Percentiles rank a stretch among this genome's conserved stretches.
Conservation (phyloP, 2,329 filamentous ascomycete species). For the Periconia sp. region DNA sequence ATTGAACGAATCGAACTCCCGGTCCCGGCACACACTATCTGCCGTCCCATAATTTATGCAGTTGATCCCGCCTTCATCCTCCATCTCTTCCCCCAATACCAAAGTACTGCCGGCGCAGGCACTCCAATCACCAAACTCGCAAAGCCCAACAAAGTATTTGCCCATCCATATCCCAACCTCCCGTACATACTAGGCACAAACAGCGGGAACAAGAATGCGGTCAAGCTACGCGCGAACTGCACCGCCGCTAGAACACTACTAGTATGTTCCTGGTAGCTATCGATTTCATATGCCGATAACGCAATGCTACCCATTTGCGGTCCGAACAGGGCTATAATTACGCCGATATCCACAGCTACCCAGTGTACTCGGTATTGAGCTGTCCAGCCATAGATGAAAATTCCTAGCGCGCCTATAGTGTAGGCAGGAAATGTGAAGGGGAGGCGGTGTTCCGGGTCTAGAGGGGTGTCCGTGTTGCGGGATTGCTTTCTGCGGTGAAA, state of each 20-base stretch:
- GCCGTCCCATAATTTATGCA: too few relatives aligned
- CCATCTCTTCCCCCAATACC: conserved; percentile 50
- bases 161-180: conserved; percentile 46
- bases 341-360: conserved; percentile 56
- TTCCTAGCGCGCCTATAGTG: conserved; percentile 24
- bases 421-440: conserved; percentile 26
- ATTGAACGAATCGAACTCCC: too few relatives aligned
- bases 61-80: conserved; percentile 14
- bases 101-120: conserved; percentile 52
- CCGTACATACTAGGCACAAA: conserved; percentile 44
- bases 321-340: conserved; percentile 50
- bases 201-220: conserved; percentile 42
- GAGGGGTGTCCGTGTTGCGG: conserved; percentile 3
- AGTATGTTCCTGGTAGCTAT: conserved; percentile 56
- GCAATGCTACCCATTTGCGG: conserved; percentile 44
- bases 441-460: conserved; percentile 40
- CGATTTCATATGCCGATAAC: conserved; percentile 66
- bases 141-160: conserved; percentile 37
- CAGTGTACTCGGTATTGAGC: conserved; percentile 28
- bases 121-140: conserved; percentile 31
- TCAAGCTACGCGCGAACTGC: conserved; percentile 26
- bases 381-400: conserved; percentile 36
- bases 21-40: too few relatives aligned
- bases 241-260: conserved; percentile 26
- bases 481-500: conserved; percentile 67